Conservation (phyloP, 2,329 filamentous ascomycete species). For the Cordyceps farinosa region DNA sequence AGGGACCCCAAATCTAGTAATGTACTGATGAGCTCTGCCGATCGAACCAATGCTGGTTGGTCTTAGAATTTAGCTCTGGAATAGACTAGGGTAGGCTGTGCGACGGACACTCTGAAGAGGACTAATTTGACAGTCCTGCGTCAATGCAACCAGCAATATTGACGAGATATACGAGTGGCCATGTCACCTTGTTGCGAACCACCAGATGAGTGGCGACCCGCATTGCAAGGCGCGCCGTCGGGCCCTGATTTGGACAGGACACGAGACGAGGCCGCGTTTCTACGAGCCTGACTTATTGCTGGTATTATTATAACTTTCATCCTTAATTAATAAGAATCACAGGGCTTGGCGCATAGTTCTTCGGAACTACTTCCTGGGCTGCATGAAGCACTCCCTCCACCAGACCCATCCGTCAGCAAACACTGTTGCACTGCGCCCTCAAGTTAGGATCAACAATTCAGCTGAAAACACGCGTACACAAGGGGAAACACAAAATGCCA, state of each 20-base stretch:
- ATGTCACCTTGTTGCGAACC: too few species aligned
- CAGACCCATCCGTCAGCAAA: neutral
- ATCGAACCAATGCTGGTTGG: neutral
- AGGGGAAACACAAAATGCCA: neutral
- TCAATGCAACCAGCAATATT: too few species aligned
- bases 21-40: neutral
- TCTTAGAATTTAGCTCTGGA: neutral
- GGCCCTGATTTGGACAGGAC: neutral
- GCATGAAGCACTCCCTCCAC: neutral
- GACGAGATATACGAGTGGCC: too few species aligned
- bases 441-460: neutral
- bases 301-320: neutral
- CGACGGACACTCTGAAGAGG: neutral
- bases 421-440: neutral
- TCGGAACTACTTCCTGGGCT: neutral
- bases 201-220: neutral
- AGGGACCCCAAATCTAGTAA: neutral
- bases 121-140: neutral
- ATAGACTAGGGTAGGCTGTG: neutral
- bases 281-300: neutral
- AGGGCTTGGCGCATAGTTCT: neutral
- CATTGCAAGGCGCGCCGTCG: neutral
- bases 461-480: neutral
- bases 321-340: neutral
- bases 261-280: neutral